Evolutionary conservation across 768 basidiomycete species (phyloP).

Genomic region (Amanita jacksonii): DNA sequence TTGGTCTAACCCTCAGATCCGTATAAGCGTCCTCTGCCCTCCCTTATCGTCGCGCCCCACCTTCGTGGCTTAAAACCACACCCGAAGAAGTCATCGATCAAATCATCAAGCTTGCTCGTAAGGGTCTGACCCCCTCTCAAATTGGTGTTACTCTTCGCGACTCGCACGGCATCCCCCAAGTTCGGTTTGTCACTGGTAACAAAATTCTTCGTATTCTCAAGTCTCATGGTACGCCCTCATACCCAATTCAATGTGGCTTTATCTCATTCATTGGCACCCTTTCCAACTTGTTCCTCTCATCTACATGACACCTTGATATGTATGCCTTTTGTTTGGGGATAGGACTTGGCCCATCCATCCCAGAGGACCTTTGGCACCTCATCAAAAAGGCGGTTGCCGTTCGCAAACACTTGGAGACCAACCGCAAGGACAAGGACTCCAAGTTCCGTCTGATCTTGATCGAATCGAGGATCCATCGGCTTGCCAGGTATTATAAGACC

Average conservation of each 20-base stretch:
- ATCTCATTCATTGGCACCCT: constrained; percentile 20
- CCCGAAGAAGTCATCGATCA: constrained; percentile 93
- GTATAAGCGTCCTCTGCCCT: constrained; percentile 81
- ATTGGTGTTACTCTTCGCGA: constrained; percentile 98
- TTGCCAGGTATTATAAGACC: constrained; percentile 97
- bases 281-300: constrained; percentile 11
- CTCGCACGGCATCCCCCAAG: constrained; percentile 96
- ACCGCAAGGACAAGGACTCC: constrained; percentile 99
- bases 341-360: constrained; percentile 96
- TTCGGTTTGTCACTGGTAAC: constrained; percentile 97
- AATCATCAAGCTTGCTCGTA: constrained; percentile 94
- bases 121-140: constrained; percentile 95
- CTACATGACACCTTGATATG: constrained; percentile 15
- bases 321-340: constrained; percentile 45
- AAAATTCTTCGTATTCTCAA: constrained; percentile 99
- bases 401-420: constrained; percentile 95
- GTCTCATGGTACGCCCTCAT: constrained; percentile 61
- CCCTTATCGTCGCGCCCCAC: constrained; percentile 92
- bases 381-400: constrained; percentile 99
- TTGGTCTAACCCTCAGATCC: constrained; percentile 1
- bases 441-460: constrained; percentile 93
- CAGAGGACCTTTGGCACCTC: constrained; percentile 99
- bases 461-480: constrained; percentile 96
- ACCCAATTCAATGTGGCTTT: not conserved
- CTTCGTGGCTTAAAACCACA: constrained; percentile 94